Conservation (phyloP, 495 filamentous ascomycete species). For the Penicillium antarcticum region DNA sequence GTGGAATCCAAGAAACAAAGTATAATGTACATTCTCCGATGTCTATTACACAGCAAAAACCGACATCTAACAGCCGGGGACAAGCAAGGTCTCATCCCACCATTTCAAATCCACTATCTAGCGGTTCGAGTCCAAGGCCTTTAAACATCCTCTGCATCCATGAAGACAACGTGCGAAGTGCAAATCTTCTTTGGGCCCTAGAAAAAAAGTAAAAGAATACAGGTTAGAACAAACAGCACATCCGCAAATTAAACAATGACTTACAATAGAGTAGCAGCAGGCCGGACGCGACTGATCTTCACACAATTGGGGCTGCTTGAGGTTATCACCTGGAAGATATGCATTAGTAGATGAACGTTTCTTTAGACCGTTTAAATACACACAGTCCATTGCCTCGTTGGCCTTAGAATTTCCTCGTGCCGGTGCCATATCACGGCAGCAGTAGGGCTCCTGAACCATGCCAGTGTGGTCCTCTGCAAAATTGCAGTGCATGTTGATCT, state of each 20-base stretch:
- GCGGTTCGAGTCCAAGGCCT: background rate
- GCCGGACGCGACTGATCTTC: conserved; percentile 29
- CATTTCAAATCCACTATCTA: background rate
- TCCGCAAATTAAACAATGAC: background rate
- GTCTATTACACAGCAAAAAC: conserved; percentile 9
- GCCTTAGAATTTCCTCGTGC: conserved; percentile 21
- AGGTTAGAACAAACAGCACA: background rate
- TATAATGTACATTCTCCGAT: conserved; percentile 11
- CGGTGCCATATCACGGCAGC: conserved; percentile 29
- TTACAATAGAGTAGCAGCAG: conserved; percentile 23
- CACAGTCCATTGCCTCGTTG: conserved; percentile 31
- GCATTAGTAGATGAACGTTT: background rate
- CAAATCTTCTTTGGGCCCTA: conserved; percentile 31
- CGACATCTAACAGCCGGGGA: conserved; percentile 5
- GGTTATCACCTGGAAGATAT: conserved; percentile 1
- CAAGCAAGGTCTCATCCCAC: background rate
- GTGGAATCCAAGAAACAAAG: background rate
- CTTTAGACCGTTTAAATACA: background rate
- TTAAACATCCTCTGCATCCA: conserved; percentile 20
- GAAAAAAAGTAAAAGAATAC: background rate
- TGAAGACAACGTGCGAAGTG: conserved; percentile 25
- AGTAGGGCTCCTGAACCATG: conserved; percentile 36
- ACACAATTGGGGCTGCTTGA: conserved; percentile 22
- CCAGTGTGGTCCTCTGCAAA: conserved; percentile 33
- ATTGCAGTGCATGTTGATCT: conserved; percentile 31